A percentile compares a stretch with the other conserved stretches of the same genome.
Conservation (phyloP, 2,329 filamentous ascomycete genomes). For the Cordyceps fumosorosea region DNA sequence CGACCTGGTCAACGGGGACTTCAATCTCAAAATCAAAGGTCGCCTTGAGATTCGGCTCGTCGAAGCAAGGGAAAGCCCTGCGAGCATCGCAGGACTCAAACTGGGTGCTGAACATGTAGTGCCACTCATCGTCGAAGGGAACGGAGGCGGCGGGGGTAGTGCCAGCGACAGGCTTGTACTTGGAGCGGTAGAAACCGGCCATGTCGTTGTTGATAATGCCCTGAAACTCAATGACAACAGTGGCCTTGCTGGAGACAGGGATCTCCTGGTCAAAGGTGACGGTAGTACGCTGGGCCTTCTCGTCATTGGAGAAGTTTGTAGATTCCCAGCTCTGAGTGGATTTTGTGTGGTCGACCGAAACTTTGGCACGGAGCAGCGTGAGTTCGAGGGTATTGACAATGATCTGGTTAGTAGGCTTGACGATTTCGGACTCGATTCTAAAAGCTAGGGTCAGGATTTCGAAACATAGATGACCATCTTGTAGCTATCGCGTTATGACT, state of each 20-base stretch:
- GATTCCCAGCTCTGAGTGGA: conserved; percentile 52
- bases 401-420: conserved; percentile 66
- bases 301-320: conserved; percentile 70
- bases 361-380: conserved; percentile 60
- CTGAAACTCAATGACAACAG: conserved; percentile 65
- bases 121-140: conserved; percentile 61
- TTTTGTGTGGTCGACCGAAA: conserved; percentile 53
- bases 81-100: conserved; percentile 96
- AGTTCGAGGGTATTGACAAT: conserved; percentile 82
- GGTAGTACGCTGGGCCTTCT: conserved; percentile 74
- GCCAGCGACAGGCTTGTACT: conserved; percentile 72
- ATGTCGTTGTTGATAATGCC: conserved; percentile 84
- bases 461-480: not conserved
- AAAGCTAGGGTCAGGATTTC: conserved; percentile 13
- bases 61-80: conserved; percentile 93
- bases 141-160: conserved; percentile 64
- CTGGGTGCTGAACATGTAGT: conserved; percentile 86
- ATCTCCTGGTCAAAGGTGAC: conserved; percentile 70
- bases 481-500: not conserved
- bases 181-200: conserved; percentile 89
- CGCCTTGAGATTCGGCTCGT: conserved; percentile 94
- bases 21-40: conserved; percentile 93
- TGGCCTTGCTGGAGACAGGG: conserved; percentile 57
- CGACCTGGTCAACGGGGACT: conserved; percentile 79
- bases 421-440: conserved; percentile 69